phyloP scores from a whole-genome alignment of 768 basidiomycete genomes.

The Boletus barrowsii region DNA sequence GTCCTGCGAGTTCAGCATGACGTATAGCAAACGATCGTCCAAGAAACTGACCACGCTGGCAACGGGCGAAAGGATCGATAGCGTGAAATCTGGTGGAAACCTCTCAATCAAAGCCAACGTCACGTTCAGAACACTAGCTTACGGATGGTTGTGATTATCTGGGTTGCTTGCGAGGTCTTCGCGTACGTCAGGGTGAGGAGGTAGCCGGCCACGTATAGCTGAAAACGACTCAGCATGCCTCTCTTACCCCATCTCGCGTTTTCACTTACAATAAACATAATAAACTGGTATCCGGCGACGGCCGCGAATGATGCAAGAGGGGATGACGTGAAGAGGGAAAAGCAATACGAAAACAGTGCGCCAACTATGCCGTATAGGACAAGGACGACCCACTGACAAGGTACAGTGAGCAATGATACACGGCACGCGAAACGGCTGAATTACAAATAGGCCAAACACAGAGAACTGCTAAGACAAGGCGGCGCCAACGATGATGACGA shows the following conservation, averaged over 20 bases:
- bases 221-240: neutral
- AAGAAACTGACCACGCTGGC: constrained; percentile 55
- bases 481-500: constrained; percentile 63
- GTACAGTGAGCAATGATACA: neutral
- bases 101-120: neutral
- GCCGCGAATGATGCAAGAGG: constrained; percentile 72
- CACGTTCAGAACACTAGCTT: constrained; percentile 9
- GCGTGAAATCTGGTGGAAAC: constrained; percentile 49
- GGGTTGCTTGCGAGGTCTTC: constrained; percentile 49
- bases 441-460: constrained; percentile 58
- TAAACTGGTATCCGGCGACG: constrained; percentile 68
- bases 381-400: constrained; percentile 61
- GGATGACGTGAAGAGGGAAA: constrained; percentile 57
- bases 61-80: constrained; percentile 67
- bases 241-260: neutral
- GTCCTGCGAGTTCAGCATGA: neutral
- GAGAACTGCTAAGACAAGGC: constrained; percentile 58
- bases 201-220: constrained; percentile 68
- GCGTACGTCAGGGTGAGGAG: constrained; percentile 74
- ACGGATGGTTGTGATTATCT: constrained; percentile 61
- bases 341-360: constrained; percentile 66
- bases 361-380: constrained; percentile 68
- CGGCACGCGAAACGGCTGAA: constrained; percentile 29
- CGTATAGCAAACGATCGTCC: neutral
- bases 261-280: constrained; percentile 64